Percentiles rank a stretch among this genome's conserved stretches.
phyloP scores from a whole-genome alignment of 2,329 filamentous ascomycete genomes.

The Aspergillus quadricinctus region DNA sequence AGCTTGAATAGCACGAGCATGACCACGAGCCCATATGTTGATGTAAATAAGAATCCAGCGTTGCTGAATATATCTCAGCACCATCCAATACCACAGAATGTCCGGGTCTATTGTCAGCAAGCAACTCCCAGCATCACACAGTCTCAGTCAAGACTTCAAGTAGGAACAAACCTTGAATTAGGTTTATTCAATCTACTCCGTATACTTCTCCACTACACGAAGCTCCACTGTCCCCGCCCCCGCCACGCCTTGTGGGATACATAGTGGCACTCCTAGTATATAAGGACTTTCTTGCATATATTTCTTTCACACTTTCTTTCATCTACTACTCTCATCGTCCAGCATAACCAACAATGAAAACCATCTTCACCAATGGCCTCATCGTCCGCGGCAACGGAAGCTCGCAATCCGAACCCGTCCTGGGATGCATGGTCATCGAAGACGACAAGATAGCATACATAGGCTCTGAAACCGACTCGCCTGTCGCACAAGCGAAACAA shows the following conservation, averaged over 20 bases:
- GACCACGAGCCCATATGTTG: background rate
- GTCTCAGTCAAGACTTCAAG: background rate
- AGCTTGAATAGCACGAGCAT: background rate
- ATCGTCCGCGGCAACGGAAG: slow-evolving; percentile 4
- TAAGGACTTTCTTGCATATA: too few species aligned
- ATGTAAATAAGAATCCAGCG: background rate
- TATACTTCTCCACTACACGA: background rate
- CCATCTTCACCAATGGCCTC: slow-evolving; percentile 13
- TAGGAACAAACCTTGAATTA: background rate
- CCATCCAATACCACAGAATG: background rate
- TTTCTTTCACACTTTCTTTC: too few species aligned
- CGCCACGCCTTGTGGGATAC: background rate
- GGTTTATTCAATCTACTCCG: background rate
- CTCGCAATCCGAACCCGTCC: background rate
- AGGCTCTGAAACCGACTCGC: slow-evolving; percentile 28
- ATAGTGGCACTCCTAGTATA: background rate
- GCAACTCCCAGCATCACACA: background rate
- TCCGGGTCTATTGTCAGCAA: background rate
- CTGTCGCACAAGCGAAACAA: slow-evolving; percentile 10
- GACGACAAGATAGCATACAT: slow-evolving; percentile 40
- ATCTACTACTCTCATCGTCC: background rate
- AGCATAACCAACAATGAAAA: slow-evolving; percentile 13
- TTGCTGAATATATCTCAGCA: background rate
- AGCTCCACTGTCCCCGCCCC: background rate
- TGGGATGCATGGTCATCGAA: slow-evolving; percentile 32